Percentiles rank a stretch among this genome's conserved stretches.
These are phyloP conservation scores for Pythium myriotylum DNA, from an alignment of 352 stramenopile genomes.

Conservation along the genomic window DNA sequence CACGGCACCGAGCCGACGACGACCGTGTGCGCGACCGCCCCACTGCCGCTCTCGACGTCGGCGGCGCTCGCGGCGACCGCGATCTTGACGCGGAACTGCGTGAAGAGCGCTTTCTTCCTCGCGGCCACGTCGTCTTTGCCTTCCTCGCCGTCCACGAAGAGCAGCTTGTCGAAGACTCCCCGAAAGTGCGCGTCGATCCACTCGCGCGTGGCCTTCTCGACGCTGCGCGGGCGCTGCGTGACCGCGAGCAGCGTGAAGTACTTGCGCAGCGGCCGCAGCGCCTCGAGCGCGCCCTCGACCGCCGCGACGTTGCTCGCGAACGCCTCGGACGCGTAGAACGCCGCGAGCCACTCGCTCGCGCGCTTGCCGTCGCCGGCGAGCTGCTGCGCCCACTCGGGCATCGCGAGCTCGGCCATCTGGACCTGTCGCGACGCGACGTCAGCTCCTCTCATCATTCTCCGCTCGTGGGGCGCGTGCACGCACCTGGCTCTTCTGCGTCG, in stretches of 20 bases:
- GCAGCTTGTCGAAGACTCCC: conserved; percentile 74
- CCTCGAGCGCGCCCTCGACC: conserved; percentile 29
- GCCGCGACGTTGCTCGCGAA: conserved; percentile 44
- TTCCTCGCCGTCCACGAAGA: conserved; percentile 62
- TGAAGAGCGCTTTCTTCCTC: conserved; percentile 65
- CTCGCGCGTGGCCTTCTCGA: conserved; percentile 73
- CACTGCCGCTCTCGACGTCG: conserved; percentile 31
- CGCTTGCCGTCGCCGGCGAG: conserved; percentile 29
- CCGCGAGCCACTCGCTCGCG: conserved; percentile 32
- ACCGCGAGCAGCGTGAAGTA: conserved; percentile 66
- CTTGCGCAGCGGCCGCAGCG: conserved; percentile 63
- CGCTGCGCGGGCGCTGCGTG: conserved; percentile 54
- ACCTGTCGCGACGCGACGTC: too few relatives aligned
- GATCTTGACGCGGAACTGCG: conserved; percentile 67
- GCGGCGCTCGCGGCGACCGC: conserved; percentile 45
- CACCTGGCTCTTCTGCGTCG: conserved; percentile 41
- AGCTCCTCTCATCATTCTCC: too few relatives aligned
- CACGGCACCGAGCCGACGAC: conserved; percentile 63
- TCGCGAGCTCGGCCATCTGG: conserved; percentile 28
- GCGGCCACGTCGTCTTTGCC: conserved; percentile 35
- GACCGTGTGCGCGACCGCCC: conserved; percentile 36
- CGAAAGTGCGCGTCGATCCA: conserved; percentile 68
- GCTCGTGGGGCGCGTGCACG: too few relatives aligned
- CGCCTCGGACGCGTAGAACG: conserved; percentile 57
- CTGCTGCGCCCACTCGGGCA: conserved; percentile 35